Evolutionary conservation across 768 basidiomycete species (phyloP).

Genomic region (Calocybe cyanea): DNA sequence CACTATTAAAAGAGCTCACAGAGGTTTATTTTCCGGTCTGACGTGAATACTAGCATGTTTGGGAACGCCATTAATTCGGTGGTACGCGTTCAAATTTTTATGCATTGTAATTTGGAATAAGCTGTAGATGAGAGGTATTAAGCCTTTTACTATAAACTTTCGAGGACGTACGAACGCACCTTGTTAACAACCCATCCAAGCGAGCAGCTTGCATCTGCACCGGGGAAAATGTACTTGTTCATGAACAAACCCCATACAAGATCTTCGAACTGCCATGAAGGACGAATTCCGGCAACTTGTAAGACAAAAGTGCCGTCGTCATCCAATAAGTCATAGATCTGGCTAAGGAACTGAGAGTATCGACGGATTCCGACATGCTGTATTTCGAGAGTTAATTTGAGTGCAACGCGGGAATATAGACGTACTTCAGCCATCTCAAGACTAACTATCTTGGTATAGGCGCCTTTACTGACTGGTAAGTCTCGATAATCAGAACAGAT

Average conservation of each 20-base stretch:
- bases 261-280: slow-evolving; percentile 98
- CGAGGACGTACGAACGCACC: too few relatives aligned
- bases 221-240: slow-evolving; percentile 99
- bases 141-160: too few relatives aligned
- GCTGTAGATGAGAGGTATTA: too few relatives aligned
- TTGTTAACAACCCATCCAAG: slow-evolving; percentile 89
- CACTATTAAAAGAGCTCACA: too few relatives aligned
- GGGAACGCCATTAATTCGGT: slow-evolving; percentile 80
- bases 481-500: slow-evolving; percentile 93
- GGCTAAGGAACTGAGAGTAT: slow-evolving; percentile 82
- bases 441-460: slow-evolving; percentile 91
- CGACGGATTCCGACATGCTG: slow-evolving; percentile 94
- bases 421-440: slow-evolving; percentile 96
- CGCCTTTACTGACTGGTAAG: slow-evolving; percentile 68
- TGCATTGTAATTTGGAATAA: slow-evolving; percentile 98
- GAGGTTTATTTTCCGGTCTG: slow-evolving; percentile 47
- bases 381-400: not conserved
- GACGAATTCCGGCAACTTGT: slow-evolving; percentile 96
- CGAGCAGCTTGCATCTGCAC: slow-evolving; percentile 94
- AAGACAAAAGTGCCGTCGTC: slow-evolving; percentile 94
- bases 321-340: slow-evolving; percentile 90
- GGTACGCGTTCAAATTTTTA: slow-evolving; percentile 97
- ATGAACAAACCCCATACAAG: slow-evolving; percentile 97
- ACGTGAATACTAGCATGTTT: slow-evolving; percentile 82
- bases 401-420: not conserved